Evolutionary conservation across 106 monocot genomes (phyloP).

Genomic region (Dioscorea alata): DNA sequence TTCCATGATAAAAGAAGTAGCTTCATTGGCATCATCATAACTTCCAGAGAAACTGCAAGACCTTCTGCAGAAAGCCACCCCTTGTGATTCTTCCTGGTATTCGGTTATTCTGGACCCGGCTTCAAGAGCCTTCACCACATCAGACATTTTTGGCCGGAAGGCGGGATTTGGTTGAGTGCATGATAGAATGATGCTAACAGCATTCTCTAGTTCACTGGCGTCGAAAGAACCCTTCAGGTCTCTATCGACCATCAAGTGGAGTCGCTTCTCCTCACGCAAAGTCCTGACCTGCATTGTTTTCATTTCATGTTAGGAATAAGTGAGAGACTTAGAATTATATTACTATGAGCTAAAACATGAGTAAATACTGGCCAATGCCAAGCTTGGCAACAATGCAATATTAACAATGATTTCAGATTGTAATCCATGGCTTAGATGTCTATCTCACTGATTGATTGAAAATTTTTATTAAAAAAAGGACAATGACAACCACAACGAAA

Average conservation of each 20-base stretch:
- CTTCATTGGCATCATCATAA: slow-evolving; percentile 47
- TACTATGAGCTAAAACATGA: too few species aligned
- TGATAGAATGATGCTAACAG: slow-evolving; percentile 44
- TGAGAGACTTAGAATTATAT: too few species aligned
- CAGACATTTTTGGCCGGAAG: slow-evolving; percentile 81
- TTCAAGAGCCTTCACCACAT: slow-evolving; percentile 65
- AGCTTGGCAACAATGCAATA: too few species aligned
- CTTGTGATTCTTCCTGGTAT: slow-evolving; percentile 23
- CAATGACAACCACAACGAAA: too few species aligned
- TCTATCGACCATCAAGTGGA: slow-evolving; percentile 50
- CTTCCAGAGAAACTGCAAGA: slow-evolving; percentile 52
- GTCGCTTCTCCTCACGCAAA: slow-evolving; percentile 57
- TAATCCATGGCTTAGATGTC: too few species aligned
- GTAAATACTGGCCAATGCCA: too few species aligned
- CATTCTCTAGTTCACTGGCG: slow-evolving; percentile 54
- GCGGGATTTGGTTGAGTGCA: slow-evolving; percentile 75
- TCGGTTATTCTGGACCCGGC: slow-evolving; percentile 23
- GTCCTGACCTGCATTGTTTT: slow-evolving; percentile 52
- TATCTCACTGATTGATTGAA: too few species aligned
- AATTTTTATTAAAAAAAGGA: too few species aligned
- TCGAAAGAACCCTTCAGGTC: slow-evolving; percentile 52
- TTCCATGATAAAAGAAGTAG: slow-evolving; percentile 88
- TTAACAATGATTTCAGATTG: too few species aligned
- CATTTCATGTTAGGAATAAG: too few species aligned
- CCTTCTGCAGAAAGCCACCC: slow-evolving; percentile 8